Evolutionary conservation across 2,329 filamentous ascomycete genomes (phyloP), one percentile per base, ranked within the genome.

Genomic region (Fusarium nisikadoi): DNA sequence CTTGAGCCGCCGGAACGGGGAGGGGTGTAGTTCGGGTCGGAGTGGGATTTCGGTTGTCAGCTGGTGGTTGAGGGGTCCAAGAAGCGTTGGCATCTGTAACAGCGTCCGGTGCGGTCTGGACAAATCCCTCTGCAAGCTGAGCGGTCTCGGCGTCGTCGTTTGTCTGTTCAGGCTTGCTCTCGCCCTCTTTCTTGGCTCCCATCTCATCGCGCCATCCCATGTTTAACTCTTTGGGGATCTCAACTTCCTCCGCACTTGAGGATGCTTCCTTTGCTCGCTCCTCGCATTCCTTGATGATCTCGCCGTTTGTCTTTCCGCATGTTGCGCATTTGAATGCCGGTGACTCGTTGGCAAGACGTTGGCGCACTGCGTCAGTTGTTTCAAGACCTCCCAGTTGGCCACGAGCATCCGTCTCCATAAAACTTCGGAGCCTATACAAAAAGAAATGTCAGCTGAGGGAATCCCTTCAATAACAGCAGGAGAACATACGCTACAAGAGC

Each of bases 321-420:
- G 84, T 86, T 1, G 85, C 79, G 81, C 96, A 98, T 58, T 83
- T 88, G 87, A 91, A 98, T 1, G 75, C 78, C 2, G 81, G 81
- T 67, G 91, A 94, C 76, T 92, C 89, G 50, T 79, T 83, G 8
- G 96, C 96, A 76, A 96, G 88, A 49, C 88, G 84, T 76, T 87
- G 87, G 60, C 95, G 86, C 55, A 93, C 89, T 9, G 86, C 86
- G 23, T 92, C 90, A 31, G 85, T 89, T 7, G 92, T 92, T 73
- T 98, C 95, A 76, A 98, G 86, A 0, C 96, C 96, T 17, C 96
- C 96, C 3, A 99, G 85, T 84, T 98, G 96, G 2, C 96, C 96
- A 75, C 89, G 90, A 13, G 93, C 91, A 75, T 95, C 93, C 6
- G 92, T 95, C 80, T 97, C 94, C 94, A 99, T 98, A 81, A 98